A percentile compares a stretch with the other conserved stretches of the same genome.
Evolutionary conservation across 257 asterid species (phyloP).

Genomic region (Lithospermum erythrorhizon): DNA sequence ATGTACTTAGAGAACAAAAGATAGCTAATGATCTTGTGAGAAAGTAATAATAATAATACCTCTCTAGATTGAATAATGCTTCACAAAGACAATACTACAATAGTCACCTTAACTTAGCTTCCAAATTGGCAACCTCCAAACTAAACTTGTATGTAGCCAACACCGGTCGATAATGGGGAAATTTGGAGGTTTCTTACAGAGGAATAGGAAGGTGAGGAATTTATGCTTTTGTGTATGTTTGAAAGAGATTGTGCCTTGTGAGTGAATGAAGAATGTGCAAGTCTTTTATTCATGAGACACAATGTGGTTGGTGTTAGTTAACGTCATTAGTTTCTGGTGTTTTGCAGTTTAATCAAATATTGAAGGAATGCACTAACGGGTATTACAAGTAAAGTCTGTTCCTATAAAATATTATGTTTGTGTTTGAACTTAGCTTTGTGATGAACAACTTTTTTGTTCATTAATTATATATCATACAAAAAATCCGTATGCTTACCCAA

Average conservation of each 20-base stretch:
- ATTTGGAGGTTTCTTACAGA: background rate
- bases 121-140: too few relatives aligned
- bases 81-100: too few relatives aligned
- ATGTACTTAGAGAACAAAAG: background rate
- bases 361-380: conserved; percentile 16
- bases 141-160: background rate
- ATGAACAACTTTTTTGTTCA: background rate
- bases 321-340: conserved; percentile 18
- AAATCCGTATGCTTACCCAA: background rate
- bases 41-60: too few relatives aligned
- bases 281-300: conserved; percentile 20
- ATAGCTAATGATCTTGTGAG: too few relatives aligned
- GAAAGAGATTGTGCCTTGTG: conserved; percentile 16
- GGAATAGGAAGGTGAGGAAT: background rate
- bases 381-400: conserved; percentile 24
- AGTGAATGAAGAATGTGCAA: conserved; percentile 20
- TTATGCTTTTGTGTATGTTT: background rate
- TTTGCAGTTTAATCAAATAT: background rate
- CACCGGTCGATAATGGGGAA: background rate
- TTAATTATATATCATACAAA: too few relatives aligned
- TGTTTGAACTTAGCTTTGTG: conserved; percentile 1
- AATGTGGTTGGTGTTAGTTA: conserved; percentile 27
- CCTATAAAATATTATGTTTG: background rate
- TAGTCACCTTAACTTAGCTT: too few relatives aligned
- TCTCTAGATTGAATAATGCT: too few relatives aligned